Conservation (phyloP, 805 yeast genomes). For the Candida easanensis region DNA sequence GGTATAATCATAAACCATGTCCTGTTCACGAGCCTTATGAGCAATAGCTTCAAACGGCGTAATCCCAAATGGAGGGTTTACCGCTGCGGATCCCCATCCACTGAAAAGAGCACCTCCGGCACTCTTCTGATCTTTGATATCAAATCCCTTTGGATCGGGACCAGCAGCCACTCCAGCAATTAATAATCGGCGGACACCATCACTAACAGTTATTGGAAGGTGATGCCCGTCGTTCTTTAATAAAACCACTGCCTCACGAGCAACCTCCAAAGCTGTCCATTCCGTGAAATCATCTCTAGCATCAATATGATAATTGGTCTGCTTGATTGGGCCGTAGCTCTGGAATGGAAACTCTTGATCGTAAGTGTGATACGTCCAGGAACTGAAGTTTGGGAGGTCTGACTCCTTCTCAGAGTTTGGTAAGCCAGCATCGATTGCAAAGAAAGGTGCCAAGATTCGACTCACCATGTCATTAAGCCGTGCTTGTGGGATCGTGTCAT, state of each 20-base stretch:
- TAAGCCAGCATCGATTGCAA: conserved; percentile 37
- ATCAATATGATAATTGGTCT: conserved; percentile 53
- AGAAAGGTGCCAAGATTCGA: conserved; percentile 56
- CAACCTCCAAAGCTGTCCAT: conserved; percentile 48
- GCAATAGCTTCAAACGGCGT: conserved; percentile 58
- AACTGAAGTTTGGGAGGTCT: conserved; percentile 49
- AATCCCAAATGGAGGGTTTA: conserved; percentile 51
- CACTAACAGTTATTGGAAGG: conserved; percentile 47
- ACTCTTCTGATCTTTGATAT: conserved; percentile 51
- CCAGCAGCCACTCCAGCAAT: conserved; percentile 56
- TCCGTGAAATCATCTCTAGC: conserved; percentile 48
- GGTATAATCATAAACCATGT: conserved; percentile 43
- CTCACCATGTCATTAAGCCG: conserved; percentile 62
- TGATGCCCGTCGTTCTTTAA: conserved; percentile 50
- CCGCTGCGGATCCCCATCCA: conserved; percentile 69
- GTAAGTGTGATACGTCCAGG: conserved; percentile 56
- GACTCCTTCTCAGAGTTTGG: conserved; percentile 37
- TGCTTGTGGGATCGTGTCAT: conserved; percentile 50
- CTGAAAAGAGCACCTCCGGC: conserved; percentile 52
- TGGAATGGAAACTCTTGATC: conserved; percentile 55
- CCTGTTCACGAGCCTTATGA: conserved; percentile 42
- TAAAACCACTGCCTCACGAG: conserved; percentile 55
- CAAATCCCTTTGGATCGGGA: conserved; percentile 48
- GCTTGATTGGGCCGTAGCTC: conserved; percentile 50
- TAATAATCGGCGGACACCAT: conserved; percentile 39